Evolutionary conservation across 345 rosid species (phyloP).

Genomic region (Eucalyptus lansdowneana): DNA sequence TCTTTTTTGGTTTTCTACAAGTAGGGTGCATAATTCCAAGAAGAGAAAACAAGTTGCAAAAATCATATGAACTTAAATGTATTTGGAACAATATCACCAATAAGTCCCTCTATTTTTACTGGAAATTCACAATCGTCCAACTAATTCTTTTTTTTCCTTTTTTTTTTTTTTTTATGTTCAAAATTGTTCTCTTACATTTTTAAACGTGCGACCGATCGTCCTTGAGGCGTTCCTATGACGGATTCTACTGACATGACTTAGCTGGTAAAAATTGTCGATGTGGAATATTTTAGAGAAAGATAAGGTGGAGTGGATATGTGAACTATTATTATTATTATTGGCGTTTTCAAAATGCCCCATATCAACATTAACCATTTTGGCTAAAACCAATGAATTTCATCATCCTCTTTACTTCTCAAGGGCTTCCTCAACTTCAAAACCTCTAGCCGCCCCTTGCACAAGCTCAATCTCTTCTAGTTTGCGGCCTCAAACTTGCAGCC

Average conservation of each 20-base stretch:
- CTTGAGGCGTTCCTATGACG: neutral
- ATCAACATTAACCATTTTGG: neutral
- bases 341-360: neutral
- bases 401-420: neutral
- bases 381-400: neutral
- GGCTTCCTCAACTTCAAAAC: neutral
- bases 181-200: neutral
- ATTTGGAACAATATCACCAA: neutral
- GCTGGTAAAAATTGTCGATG: neutral
- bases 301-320: neutral
- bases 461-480: neutral
- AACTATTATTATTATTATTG: neutral
- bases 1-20: too few species aligned
- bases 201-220: neutral
- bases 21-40: neutral
- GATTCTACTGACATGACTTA: neutral
- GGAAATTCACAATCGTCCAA: neutral
- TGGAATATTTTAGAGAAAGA: neutral
- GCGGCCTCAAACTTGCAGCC: neutral
- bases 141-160: neutral
- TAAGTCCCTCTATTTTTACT: neutral
- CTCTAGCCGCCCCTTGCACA: neutral
- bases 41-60: neutral
- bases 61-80: neutral
- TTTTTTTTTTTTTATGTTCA: neutral